Conservation (phyloP, 2,329 filamentous ascomycete genomes). For the Hymenoscyphus salicellus region DNA sequence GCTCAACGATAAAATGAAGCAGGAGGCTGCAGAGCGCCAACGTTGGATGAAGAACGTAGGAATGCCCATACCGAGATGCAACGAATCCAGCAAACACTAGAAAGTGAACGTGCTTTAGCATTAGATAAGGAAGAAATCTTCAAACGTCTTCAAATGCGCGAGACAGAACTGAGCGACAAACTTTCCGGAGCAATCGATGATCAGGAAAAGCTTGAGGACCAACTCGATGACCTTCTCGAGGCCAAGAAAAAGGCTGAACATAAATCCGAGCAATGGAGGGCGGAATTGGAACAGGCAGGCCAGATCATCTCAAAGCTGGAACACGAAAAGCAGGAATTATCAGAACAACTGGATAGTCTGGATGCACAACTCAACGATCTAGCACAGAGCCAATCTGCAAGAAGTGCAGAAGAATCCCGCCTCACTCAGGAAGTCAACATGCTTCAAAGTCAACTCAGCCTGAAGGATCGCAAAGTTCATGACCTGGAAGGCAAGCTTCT, state of each 20-base stretch:
- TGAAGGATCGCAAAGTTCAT: conserved; percentile 86
- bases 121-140: conserved; percentile 99
- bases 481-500: conserved; percentile 83
- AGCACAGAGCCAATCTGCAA: conserved; percentile 66
- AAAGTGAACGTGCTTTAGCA: conserved; percentile 92
- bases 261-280: conserved; percentile 73
- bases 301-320: conserved; percentile 82
- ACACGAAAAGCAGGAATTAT: conserved; percentile 75
- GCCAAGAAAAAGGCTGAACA: conserved; percentile 87
- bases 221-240: conserved; percentile 82
- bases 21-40: conserved; percentile 70
- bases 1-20: conserved; percentile 77
- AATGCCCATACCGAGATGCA: conserved; percentile 84
- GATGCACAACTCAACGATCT: conserved; percentile 70
- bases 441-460: conserved; percentile 80
- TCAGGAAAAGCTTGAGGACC: conserved; percentile 89
- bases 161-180: conserved; percentile 89
- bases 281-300: conserved; percentile 87
- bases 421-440: conserved; percentile 84
- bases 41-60: conserved; percentile 87
- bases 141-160: conserved; percentile 88
- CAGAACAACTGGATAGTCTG: conserved; percentile 63
- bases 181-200: conserved; percentile 88
- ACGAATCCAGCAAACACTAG: conserved; percentile 86
- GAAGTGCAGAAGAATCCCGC: conserved; percentile 71